phyloP scores from a whole-genome alignment of 2,329 filamentous ascomycete genomes.

The Conoideocrella luteorostrata region DNA sequence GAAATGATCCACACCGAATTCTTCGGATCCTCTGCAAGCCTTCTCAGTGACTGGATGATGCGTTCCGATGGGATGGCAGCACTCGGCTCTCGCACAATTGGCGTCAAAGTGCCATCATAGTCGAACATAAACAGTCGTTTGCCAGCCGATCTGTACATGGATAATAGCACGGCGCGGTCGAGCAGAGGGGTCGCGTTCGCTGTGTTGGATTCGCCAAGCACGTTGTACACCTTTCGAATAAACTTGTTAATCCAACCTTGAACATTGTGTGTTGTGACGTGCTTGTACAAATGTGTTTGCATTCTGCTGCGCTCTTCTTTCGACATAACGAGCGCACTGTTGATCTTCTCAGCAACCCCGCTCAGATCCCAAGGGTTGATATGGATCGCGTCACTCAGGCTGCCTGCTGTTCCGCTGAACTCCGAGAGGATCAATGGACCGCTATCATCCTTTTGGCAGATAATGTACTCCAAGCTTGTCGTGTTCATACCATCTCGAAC shows the following conservation, averaged over 20 bases:
- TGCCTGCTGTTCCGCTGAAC: conserved; percentile 90
- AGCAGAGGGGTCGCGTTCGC: conserved; percentile 73
- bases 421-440: conserved; percentile 91
- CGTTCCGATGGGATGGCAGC: conserved; percentile 82
- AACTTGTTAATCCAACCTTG: conserved; percentile 80
- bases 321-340: conserved; percentile 73
- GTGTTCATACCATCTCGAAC: conserved; percentile 98
- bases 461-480: conserved; percentile 87
- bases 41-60: conserved; percentile 72
- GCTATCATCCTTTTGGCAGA: conserved; percentile 81
- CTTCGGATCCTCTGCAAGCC: conserved; percentile 68
- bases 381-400: conserved; percentile 77
- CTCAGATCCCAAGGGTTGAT: conserved; percentile 94
- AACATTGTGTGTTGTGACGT: conserved; percentile 81
- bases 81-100: conserved; percentile 87
- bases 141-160: conserved; percentile 65
- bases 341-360: conserved; percentile 77
- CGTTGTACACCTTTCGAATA: conserved; percentile 70
- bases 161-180: conserved; percentile 65
- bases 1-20: conserved; percentile 99
- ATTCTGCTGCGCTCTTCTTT: conserved; percentile 58
- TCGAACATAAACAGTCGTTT: conserved; percentile 97
- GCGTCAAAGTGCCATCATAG: conserved; percentile 93
- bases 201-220: conserved; percentile 70
- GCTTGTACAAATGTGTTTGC: conserved; percentile 70